A percentile compares a stretch with the other conserved stretches of the same genome.
phyloP scores from a whole-genome alignment of 345 rosid genomes.

The Melaleuca quinquenervia region DNA sequence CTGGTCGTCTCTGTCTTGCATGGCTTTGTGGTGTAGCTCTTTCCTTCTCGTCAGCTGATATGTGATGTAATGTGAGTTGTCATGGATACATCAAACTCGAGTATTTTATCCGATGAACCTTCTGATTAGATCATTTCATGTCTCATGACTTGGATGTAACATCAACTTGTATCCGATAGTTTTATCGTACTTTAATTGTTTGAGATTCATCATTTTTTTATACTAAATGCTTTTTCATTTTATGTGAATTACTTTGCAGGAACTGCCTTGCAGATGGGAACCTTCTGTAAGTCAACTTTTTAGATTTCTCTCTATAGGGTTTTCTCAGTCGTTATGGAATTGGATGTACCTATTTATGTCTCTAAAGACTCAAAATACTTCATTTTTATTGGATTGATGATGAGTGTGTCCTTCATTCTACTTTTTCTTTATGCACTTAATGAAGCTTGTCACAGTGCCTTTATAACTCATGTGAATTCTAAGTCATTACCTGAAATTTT shows the following conservation, averaged over 20 bases:
- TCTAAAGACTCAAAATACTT: background rate
- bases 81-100: background rate
- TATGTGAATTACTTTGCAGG: slow-evolving; percentile 24
- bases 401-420: background rate
- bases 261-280: slow-evolving; percentile 69
- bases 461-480: background rate
- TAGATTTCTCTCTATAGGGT: background rate
- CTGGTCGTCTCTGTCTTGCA: background rate
- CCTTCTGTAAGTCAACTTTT: slow-evolving; percentile 52
- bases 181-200: background rate
- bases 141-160: background rate
- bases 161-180: background rate
- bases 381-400: background rate
- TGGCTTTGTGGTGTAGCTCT: background rate
- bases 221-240: slow-evolving; percentile 4
- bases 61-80: background rate
- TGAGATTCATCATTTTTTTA: background rate
- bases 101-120: background rate
- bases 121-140: background rate
- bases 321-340: background rate
- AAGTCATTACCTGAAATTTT: background rate
- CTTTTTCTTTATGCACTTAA: background rate
- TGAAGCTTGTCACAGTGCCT: background rate
- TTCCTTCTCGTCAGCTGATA: background rate
- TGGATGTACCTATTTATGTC: background rate